Base-by-base conservation (phyloP, 495 filamentous ascomycete species). In the Xylaria cubensis region DNA sequence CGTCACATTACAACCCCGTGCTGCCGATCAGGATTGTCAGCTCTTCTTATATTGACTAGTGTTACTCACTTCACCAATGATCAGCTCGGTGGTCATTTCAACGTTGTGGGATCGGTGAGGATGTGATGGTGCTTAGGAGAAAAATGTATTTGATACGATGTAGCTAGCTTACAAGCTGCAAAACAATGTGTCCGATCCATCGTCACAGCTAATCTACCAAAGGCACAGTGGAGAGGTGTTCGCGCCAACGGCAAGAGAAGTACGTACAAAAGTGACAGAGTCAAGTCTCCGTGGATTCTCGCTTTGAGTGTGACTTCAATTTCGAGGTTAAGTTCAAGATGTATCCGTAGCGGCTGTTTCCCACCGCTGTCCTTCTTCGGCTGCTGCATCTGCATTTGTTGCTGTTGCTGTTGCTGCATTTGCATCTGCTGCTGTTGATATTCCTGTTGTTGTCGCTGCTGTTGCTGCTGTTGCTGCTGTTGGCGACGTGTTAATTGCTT, bases 271-370 rank as follows among this genome's bases (percentile, higher is more conserved):
- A 97, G 86, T 70, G 92, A 92, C 72, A 97, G 79, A 46, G 92
- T 93, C 72, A 97, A 84, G 86, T 97, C 94, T 81, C 94, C 93
- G 76, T 95, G 92, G 81, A 97, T 95, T 85, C 93, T 95, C 29
- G 94, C 94, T 87, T 97, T 97, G 41, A 97, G 86, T 70, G 94
- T 92, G 53, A 97, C 90, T 85, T 97, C 92, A 75, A 97, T 89
- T 77, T 97, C 94, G 64, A 97, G 82, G 80, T 97, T 97, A 62
- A 97, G 80, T 77, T 97, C 94, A 69, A 97, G 81, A 66, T 94
- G 84, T 77, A 97, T 77, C 69, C 90, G 82, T 68, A 97, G 78
- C 75, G 94, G 91, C 77, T 95, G 90, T 10, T 85, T 87, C 21
- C 86, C 86, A 9, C 81, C 80, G 1, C 59, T 53, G 0, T 68